Conservation (phyloP, 2,329 filamentous ascomycete genomes). For the Clarireedia sp. region DNA sequence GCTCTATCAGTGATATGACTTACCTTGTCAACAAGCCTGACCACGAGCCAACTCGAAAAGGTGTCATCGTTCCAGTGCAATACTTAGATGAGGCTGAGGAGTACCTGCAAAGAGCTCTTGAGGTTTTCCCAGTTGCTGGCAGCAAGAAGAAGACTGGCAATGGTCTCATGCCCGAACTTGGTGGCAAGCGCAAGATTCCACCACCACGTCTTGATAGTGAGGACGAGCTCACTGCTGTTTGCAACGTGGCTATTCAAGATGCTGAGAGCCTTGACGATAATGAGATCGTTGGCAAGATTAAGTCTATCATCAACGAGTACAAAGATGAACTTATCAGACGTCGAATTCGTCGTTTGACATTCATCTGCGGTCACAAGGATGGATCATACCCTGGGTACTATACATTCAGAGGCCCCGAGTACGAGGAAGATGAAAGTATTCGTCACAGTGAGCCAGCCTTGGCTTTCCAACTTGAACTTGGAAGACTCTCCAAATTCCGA, state of each 20-base stretch:
- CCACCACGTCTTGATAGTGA: constrained; percentile 47
- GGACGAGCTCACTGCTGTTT: constrained; percentile 81
- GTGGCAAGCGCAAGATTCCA: constrained; percentile 59
- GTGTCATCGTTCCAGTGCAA: constrained; percentile 86
- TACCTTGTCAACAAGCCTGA: constrained; percentile 69
- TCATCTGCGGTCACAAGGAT: constrained; percentile 92
- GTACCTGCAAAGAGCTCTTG: constrained; percentile 71
- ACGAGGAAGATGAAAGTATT: constrained; percentile 88
- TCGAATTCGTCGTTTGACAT: constrained; percentile 81
- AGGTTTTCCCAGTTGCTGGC: constrained; percentile 60
- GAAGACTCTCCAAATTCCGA: constrained; percentile 89
- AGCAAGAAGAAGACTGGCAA: constrained; percentile 48
- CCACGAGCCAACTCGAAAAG: constrained; percentile 75
- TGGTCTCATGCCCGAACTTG: constrained; percentile 64
- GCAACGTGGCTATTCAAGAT: constrained; percentile 87
- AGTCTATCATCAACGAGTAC: constrained; percentile 67
- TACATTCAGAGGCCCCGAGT: constrained; percentile 90
- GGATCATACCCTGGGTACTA: constrained; percentile 95
- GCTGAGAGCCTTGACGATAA: constrained; percentile 75
- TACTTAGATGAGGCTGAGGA: constrained; percentile 95
- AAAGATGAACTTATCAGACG: constrained; percentile 77
- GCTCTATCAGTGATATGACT: constrained; percentile 95
- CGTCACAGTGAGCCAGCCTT: constrained; percentile 94
- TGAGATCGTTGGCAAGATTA: constrained; percentile 70
- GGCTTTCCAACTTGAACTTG: constrained; percentile 97